Percentiles rank a stretch among this genome's conserved stretches.
phyloP scores from a whole-genome alignment of 225 moss, liverwort and hornwort genomes.

The Ulota crispa region DNA sequence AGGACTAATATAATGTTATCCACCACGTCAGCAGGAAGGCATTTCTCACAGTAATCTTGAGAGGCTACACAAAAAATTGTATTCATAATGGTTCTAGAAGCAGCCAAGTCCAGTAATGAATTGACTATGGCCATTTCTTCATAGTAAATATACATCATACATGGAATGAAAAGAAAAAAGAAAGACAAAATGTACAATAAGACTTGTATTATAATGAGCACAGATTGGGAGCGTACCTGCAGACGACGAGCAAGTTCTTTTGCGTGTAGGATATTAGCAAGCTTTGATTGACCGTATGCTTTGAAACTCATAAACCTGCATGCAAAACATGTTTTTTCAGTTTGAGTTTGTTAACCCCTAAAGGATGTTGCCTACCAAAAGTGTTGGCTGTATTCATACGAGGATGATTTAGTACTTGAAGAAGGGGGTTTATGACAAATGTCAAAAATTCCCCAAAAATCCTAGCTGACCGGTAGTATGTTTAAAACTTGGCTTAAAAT shows the following conservation, averaged over 20 bases:
- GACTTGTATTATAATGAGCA: not conserved
- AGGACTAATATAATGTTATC: not conserved
- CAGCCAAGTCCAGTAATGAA: not conserved
- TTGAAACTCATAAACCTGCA: conserved; percentile 29
- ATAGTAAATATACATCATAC: not conserved
- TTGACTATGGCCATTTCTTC: not conserved
- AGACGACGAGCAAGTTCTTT: conserved; percentile 55
- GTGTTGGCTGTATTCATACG: no score
- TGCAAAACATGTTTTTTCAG: not conserved
- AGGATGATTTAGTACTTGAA: no score
- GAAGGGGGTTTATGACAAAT: no score
- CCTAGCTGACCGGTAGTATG: no score
- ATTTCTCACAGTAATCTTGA: not conserved
- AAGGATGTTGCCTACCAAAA: no score
- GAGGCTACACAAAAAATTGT: not conserved
- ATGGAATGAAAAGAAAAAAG: not conserved
- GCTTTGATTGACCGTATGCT: conserved; percentile 51
- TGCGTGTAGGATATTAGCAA: conserved; percentile 56
- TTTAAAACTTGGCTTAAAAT: no score
- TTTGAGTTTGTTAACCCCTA: not conserved
- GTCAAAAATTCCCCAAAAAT: no score
- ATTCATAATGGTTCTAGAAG: not conserved
- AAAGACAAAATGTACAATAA: not conserved
- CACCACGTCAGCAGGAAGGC: not conserved
- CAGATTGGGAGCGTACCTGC: conserved; percentile 24